Evolutionary conservation across 2,329 filamentous ascomycete genomes (phyloP), one percentile per base, ranked within the genome.

Genomic region (Xylogone sp.): DNA sequence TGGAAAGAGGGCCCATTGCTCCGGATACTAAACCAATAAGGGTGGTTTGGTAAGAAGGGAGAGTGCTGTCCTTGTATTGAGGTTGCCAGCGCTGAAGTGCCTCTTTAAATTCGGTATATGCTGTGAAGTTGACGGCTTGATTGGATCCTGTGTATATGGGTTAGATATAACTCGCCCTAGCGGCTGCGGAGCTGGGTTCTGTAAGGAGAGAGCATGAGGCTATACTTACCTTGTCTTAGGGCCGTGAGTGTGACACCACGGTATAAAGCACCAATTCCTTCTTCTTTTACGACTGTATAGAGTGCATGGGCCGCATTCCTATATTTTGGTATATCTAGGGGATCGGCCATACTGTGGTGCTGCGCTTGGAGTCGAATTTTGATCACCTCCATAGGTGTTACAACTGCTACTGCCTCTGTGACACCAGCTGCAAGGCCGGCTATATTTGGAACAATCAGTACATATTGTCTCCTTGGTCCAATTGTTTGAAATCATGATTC

Each of bases 341-440:
- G 94, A 68, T 99, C 94, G 46, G 94, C 91, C 86, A 99, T 94
- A 68, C 84, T 90, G 82, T 99, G 94, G 75, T 97, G 90, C 75
- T 99, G 94, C 3, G 93, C 93, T 78, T 99, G 94, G 61, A 99
- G 82, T 46, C 94, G 88, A 68, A 99, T 99, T 82, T 99, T 99
- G 73, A 99, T 84, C 56, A 99, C 94, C 76, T 99, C 94, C 94
- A 99, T 99, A 5, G 94, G 94, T 24, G 92, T 97, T 51, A 99
- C 94, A 48, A 99, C 90, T 46, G 89, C 87, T 43, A 99, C 93
- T 58, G 94, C 94, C 79, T 99, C 94, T 19, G 94, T 97, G 18
- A 99, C 85, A 72, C 94, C 94, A 21, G 94, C 94, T 21, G 88
- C 83, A 44, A 99, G 85, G 66, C 94, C 94, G 62, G 94, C 90